These are phyloP conservation scores for Domatiomyces globalis DNA, from an alignment of 2,329 filamentous ascomycete genomes.

Conservation along the genomic window DNA sequence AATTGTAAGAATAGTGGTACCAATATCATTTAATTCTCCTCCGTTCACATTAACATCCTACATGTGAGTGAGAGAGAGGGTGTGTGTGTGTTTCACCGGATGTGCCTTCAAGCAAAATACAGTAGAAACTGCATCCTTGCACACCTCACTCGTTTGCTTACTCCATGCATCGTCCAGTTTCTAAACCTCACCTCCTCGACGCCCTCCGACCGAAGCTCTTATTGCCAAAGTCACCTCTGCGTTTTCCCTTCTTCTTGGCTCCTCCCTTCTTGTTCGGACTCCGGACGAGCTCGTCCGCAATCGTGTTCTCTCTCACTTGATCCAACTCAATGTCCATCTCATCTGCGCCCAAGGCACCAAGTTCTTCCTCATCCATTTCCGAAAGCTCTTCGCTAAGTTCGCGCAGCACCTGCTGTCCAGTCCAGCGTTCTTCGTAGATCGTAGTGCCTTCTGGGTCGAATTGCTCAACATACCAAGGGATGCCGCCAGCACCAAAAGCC, in stretches of 20 bases:
- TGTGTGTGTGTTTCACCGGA: too few species aligned
- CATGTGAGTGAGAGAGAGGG: too few species aligned
- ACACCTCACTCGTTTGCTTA: too few species aligned
- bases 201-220: not conserved
- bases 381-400: constrained; percentile 75
- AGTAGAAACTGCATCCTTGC: too few species aligned
- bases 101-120: too few species aligned
- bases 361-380: constrained; percentile 81
- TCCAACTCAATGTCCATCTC: constrained; percentile 23
- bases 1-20: too few species aligned
- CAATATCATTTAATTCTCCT: too few species aligned
- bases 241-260: not conserved
- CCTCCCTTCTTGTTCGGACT: not conserved
- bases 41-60: too few species aligned
- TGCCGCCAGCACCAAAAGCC: constrained; percentile 55
- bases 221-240: not conserved
- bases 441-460: constrained; percentile 73
- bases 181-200: not conserved
- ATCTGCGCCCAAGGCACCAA: constrained; percentile 53
- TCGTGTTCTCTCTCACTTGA: not conserved
- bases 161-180: too few species aligned
- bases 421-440: constrained; percentile 60
- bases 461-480: constrained; percentile 74
- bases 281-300: not conserved
- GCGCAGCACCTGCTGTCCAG: constrained; percentile 55